These are phyloP conservation scores for Entomophthora muscae DNA, from an alignment of 371 early-diverging fungal genomes.

Conservation along the genomic window DNA sequence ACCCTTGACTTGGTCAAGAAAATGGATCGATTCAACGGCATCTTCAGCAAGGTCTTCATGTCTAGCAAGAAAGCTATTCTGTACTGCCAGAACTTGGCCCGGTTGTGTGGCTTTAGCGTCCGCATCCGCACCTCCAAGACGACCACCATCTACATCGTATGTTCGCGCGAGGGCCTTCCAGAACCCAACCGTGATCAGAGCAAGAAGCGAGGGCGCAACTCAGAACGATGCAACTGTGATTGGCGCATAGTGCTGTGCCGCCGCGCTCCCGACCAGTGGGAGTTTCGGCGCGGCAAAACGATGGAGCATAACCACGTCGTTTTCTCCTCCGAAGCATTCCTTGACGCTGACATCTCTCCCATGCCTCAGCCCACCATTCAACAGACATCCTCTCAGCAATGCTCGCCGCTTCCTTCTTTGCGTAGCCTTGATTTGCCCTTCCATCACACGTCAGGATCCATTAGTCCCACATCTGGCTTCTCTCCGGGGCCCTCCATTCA, in stretches of 20 bases:
- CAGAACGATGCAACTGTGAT: conserved; percentile 2
- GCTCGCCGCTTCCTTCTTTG: too few species aligned
- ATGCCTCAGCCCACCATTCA: too few species aligned
- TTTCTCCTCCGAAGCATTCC: background rate
- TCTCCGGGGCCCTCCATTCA: too few species aligned
- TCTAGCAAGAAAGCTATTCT: background rate
- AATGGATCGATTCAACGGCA: conserved; percentile 3
- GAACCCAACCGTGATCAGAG: background rate
- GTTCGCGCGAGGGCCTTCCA: background rate
- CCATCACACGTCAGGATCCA: too few species aligned
- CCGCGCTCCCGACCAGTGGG: background rate
- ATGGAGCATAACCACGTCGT: conserved; percentile 13
- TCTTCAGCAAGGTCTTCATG: background rate
- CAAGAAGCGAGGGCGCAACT: background rate
- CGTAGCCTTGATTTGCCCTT: too few species aligned
- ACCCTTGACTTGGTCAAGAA: too few species aligned
- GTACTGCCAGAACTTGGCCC: too few species aligned
- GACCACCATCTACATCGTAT: too few species aligned
- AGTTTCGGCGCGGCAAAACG: conserved; percentile 10
- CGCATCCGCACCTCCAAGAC: too few species aligned
- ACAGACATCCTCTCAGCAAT: too few species aligned
- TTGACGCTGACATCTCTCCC: too few species aligned
- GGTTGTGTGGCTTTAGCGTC: background rate
- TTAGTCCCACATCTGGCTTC: too few species aligned
- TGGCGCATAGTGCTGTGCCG: conserved; percentile 3